A percentile compares a stretch with the other conserved stretches of the same genome.
phyloP scores from a whole-genome alignment of 2,329 filamentous ascomycete genomes.

The Dothistroma pini region DNA sequence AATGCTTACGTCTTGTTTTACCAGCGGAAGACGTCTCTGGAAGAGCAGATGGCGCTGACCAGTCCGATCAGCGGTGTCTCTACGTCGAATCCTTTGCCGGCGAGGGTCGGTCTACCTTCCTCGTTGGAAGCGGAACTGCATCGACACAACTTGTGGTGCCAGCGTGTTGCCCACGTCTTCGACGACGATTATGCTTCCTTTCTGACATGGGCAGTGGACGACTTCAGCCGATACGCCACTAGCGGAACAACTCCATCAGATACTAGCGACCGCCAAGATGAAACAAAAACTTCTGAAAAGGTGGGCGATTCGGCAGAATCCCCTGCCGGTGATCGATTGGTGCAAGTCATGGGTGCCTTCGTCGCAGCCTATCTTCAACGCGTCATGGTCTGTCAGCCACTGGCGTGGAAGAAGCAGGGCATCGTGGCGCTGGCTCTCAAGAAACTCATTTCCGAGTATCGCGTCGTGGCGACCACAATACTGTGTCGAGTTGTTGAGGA shows the following conservation, averaged over 20 bases:
- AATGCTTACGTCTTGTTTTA: conserved; percentile 99
- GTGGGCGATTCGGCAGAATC: not conserved
- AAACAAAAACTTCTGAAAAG: not conserved
- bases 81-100: conserved; percentile 14
- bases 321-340: not conserved
- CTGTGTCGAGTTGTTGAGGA: conserved; percentile 10
- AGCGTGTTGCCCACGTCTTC: conserved; percentile 25
- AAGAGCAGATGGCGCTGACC: conserved; percentile 15
- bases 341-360: conserved; percentile 5
- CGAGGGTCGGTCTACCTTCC: conserved; percentile 12
- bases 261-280: not conserved
- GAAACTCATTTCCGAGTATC: conserved; percentile 10
- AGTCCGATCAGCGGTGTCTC: conserved; percentile 7
- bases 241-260: conserved; percentile 3
- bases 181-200: conserved; percentile 22
- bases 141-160: conserved; percentile 15
- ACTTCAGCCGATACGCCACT: conserved; percentile 1
- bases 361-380: conserved; percentile 14
- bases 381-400: conserved; percentile 13
- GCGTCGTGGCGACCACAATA: conserved; percentile 5
- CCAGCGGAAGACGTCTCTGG: conserved; percentile 48
- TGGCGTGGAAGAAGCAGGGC: conserved; percentile 10
- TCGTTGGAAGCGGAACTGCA: conserved; percentile 12
- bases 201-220: conserved; percentile 20
- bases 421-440: not conserved